Evolutionary conservation across 2,329 filamentous ascomycete species (phyloP).

Genomic region (Fusarium veterinarium): DNA sequence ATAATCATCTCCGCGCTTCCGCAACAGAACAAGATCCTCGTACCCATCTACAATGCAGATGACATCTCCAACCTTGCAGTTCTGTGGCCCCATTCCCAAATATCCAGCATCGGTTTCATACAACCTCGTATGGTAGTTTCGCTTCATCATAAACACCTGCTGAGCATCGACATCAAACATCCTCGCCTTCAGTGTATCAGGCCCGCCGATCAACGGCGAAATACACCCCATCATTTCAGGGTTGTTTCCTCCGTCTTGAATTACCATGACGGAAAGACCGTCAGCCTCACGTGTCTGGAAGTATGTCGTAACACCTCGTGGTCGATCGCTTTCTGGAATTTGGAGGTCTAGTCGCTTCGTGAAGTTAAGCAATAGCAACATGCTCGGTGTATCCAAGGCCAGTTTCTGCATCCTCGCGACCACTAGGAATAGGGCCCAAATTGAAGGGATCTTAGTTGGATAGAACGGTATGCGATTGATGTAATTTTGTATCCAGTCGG

Average conservation of each 20-base stretch:
- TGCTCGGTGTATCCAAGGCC: background rate
- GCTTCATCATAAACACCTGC: background rate
- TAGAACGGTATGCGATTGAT: background rate
- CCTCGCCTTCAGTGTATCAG: background rate
- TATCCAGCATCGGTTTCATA: background rate
- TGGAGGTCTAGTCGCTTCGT: background rate
- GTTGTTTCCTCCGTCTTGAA: background rate
- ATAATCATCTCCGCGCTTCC: background rate
- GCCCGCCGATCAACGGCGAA: background rate
- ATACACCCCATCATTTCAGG: background rate
- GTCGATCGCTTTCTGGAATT: background rate
- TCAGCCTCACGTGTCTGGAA: background rate
- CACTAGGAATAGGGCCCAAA: background rate
- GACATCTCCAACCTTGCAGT: background rate
- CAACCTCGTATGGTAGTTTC: background rate
- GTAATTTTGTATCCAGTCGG: conserved; percentile 1
- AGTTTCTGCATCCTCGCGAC: background rate
- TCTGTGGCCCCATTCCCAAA: background rate
- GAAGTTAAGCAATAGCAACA: background rate
- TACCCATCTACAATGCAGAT: background rate
- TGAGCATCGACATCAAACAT: background rate
- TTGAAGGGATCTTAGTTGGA: background rate
- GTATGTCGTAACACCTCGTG: background rate
- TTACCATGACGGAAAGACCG: background rate
- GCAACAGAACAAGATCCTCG: background rate